Conservation (phyloP, 164 flowering plant species). For the Umbilicus rupestris region DNA sequence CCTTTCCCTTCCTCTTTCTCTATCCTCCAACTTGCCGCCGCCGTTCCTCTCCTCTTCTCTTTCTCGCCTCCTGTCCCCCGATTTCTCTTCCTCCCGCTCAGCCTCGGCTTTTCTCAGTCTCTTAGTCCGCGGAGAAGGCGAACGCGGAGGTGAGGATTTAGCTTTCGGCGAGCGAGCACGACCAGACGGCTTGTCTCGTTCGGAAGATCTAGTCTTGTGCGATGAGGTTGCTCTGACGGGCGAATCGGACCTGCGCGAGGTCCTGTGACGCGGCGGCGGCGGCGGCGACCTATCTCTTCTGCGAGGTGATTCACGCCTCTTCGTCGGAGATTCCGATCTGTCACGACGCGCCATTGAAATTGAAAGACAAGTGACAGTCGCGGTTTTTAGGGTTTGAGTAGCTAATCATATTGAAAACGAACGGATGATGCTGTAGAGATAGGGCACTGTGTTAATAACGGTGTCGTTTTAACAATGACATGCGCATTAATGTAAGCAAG, state of each 20-base stretch:
- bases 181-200: neutral
- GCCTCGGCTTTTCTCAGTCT: neutral
- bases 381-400: neutral
- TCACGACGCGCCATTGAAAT: conserved; percentile 18
- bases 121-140: neutral
- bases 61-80: conserved; percentile 1
- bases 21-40: neutral
- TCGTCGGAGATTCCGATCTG: conserved; percentile 25
- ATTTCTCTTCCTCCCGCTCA: neutral
- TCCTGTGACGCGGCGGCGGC: conserved; percentile 30
- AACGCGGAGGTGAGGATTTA: neutral
- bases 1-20: neutral
- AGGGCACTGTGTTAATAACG: too few relatives aligned
- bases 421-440: too few relatives aligned
- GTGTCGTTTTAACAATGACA: too few relatives aligned
- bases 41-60: neutral
- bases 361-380: neutral
- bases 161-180: neutral
- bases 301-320: conserved; percentile 26
- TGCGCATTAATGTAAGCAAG: too few relatives aligned
- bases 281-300: conserved; percentile 34
- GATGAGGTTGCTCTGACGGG: conserved; percentile 19
- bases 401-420: neutral
- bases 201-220: conserved; percentile 5
- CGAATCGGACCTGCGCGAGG: conserved; percentile 28